Conservation (phyloP, 805 yeast genomes). For the Nakazawaea anatomiae region DNA sequence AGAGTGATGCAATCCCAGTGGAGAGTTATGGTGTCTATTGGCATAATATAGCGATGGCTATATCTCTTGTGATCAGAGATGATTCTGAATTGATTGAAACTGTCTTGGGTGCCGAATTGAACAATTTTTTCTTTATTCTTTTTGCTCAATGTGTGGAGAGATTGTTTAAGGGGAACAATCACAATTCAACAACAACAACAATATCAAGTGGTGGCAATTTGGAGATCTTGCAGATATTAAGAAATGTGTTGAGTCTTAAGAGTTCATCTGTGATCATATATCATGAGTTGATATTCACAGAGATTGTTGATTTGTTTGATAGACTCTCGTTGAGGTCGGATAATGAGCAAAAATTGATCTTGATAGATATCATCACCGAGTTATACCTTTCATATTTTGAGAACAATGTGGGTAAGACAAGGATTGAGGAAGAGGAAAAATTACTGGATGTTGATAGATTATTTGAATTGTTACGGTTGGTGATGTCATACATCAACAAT, state of each 20-base stretch:
- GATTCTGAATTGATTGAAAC: constrained; percentile 38
- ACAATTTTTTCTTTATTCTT: constrained; percentile 68
- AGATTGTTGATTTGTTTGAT: constrained; percentile 70
- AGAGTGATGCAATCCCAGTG: constrained; percentile 38
- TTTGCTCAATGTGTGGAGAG: constrained; percentile 83
- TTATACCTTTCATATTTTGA: constrained; percentile 43
- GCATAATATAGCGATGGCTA: constrained; percentile 72
- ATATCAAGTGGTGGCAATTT: constrained; percentile 13
- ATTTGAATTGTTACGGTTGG: constrained; percentile 73
- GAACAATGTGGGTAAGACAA: constrained; percentile 13
- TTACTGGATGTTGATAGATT: constrained; percentile 65
- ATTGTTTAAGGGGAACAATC: constrained; percentile 37
- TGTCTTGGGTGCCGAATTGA: constrained; percentile 50
- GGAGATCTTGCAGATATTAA: constrained; percentile 50
- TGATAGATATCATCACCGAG: constrained; percentile 53
- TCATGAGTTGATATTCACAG: constrained; percentile 64
- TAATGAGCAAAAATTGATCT: constrained; percentile 36
- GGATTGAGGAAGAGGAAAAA: constrained; percentile 31
- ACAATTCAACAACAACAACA: neutral
- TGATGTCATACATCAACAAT: constrained; percentile 55
- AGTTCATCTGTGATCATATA: constrained; percentile 56
- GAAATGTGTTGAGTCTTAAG: constrained; percentile 48
- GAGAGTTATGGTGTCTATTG: constrained; percentile 54
- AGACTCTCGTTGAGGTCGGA: constrained; percentile 57
- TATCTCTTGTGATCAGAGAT: constrained; percentile 56